Base-by-base conservation (phyloP, 768 basidiomycete genomes). In the Boletus eberwhitei region DNA sequence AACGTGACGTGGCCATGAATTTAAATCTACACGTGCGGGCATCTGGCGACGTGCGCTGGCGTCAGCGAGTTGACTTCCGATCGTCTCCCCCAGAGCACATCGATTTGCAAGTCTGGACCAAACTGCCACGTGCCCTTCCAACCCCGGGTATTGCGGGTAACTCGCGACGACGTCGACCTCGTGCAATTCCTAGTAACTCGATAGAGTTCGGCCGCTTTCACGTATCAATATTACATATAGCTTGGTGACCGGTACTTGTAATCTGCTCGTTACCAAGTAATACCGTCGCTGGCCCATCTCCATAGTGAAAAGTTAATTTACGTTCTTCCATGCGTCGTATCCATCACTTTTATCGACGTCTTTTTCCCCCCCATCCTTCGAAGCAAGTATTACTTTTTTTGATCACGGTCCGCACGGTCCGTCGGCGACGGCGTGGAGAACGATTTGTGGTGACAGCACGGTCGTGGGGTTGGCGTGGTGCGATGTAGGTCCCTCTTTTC, bases 41-140 rank as follows among this genome's bases (percentile, higher is more conserved):
- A 4, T 45, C 53, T 17, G 36, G 22, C 21, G 9, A 41, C 48
- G 31, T 50, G 35, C 39, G 5, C n/a, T 16, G 26, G 41, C 21
- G n/a, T 29, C 24, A 24, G 3, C 22, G 24, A 24, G 35, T 29
- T 40, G 44, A 9, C 35, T 16, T 26, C 16, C 46, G 29, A 50
- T 52, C 14, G 29, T n/a, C 44, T 52, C 24, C 32, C 42, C 46
- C 17, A 38, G 44, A 40, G 35, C 21, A 24, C 24, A 51, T 59
- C 24, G 57, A 40, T 56, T 31, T 42, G 8, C 51, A 8, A n/a
- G 34, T 52, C 46, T 50, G 40, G 34, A 45, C 17, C 26, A 8
- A 37, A 42, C 17, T 12, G 21, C 41, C 62, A 51, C 56, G 63
- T 54, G 58, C n/a, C n/a, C 55, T 19, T 42, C 46, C 31, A n/a